phyloP scores from a whole-genome alignment of 176 grass and related monocot genomes.

The Cenchrus americanus region DNA sequence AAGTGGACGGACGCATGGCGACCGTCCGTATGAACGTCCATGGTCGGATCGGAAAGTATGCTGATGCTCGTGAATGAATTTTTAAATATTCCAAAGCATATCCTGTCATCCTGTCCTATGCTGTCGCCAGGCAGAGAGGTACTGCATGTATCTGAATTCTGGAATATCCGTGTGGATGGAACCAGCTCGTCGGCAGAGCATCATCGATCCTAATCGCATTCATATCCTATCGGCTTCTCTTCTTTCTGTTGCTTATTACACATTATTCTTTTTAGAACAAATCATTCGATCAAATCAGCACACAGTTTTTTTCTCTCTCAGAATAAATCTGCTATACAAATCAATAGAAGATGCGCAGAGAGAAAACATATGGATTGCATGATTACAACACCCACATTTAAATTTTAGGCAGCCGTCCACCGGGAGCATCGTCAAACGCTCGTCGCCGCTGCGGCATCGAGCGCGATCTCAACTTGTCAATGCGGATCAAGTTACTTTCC shows the following conservation, averaged over 20 bases:
- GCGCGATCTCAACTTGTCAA: neutral
- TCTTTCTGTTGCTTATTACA: too few species aligned
- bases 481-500: neutral
- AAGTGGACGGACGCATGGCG: neutral
- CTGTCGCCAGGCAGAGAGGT: neutral
- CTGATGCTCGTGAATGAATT: neutral
- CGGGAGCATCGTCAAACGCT: neutral
- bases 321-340: too few species aligned
- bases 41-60: neutral
- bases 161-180: neutral
- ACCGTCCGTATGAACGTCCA: slow-evolving; percentile 20
- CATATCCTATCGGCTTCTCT: too few species aligned
- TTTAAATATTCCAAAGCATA: slow-evolving; percentile 19
- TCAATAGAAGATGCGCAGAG: too few species aligned
- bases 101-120: neutral
- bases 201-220: neutral
- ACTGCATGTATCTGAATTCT: neutral
- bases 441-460: neutral
- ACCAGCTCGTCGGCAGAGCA: neutral
- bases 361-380: neutral
- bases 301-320: too few species aligned
- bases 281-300: too few species aligned
- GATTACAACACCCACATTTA: neutral
- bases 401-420: neutral
- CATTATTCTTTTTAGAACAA: too few species aligned